These are phyloP conservation scores for Metarhizium robertsii DNA, from an alignment of 2,329 filamentous ascomycete genomes.

Conservation along the genomic window DNA sequence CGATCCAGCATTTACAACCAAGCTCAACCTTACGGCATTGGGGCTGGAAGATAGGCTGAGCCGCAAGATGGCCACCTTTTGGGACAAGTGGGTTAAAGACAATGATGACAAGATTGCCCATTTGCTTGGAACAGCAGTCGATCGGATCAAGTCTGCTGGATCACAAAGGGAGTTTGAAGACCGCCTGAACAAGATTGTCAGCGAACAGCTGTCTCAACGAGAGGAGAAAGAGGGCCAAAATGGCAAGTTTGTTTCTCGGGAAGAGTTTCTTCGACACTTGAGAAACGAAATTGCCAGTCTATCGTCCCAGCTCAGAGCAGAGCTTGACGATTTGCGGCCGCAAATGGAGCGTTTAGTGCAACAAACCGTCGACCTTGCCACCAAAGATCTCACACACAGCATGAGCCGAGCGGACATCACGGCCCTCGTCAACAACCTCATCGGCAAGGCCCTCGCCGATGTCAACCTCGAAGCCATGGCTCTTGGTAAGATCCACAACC, in stretches of 20 bases:
- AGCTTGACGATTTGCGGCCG: constrained; percentile 28
- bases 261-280: constrained; percentile 39
- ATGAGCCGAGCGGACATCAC: constrained; percentile 32
- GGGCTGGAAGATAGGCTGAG: constrained; percentile 16
- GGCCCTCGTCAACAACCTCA: constrained; percentile 28
- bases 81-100: constrained; percentile 42
- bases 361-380: constrained; percentile 19
- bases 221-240: constrained; percentile 13
- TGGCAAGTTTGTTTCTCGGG: constrained; percentile 32
- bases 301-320: constrained; percentile 28
- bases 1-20: constrained; percentile 19
- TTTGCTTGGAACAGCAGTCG: constrained; percentile 20
- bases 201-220: constrained; percentile 23
- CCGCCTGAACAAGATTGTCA: constrained; percentile 25
- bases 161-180: constrained; percentile 25
- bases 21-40: constrained; percentile 14
- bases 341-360: constrained; percentile 23
- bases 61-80: constrained; percentile 28
- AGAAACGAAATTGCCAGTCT: constrained; percentile 28
- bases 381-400: constrained; percentile 15
- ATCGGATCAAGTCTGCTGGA: constrained; percentile 25
- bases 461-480: constrained; percentile 38
- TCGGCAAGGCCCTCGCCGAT: constrained; percentile 34
- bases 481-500: constrained; percentile 33
- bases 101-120: constrained; percentile 33